phyloP scores from a whole-genome alignment of 306 rosid species.

The Inga oerstediana region DNA sequence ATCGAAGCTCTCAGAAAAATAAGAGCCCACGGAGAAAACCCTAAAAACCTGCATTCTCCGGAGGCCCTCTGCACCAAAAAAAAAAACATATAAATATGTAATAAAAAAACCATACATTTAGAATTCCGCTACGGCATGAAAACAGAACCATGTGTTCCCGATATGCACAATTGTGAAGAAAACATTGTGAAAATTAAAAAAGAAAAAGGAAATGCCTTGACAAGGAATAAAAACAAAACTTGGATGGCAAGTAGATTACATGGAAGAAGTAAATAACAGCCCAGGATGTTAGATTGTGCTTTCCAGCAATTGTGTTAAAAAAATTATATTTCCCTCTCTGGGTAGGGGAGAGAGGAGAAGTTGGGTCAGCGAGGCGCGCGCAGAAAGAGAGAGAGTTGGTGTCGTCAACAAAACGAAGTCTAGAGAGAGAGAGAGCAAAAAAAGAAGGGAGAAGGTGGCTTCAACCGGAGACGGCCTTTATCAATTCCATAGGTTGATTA shows the following conservation, averaged over 20 bases:
- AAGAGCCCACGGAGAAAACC: constrained; percentile 52
- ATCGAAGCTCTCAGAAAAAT: constrained; percentile 37
- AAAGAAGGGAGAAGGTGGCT: not conserved
- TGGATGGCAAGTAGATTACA: constrained; percentile 40
- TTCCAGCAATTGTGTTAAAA: constrained; percentile 21
- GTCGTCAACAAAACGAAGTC: constrained; percentile 42
- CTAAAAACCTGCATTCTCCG: constrained; percentile 59
- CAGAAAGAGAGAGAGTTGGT: constrained; percentile 44
- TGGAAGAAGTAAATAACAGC: constrained; percentile 40
- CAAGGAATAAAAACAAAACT: constrained; percentile 4
- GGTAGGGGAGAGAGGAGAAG: constrained; percentile 35
- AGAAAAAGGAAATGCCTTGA: not conserved
- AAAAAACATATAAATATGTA: not conserved
- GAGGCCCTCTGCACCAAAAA: constrained; percentile 47
- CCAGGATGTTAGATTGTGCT: constrained; percentile 29
- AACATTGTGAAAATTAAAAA: constrained; percentile 25
- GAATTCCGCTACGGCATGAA: constrained; percentile 50
- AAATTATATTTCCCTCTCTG: constrained; percentile 16
- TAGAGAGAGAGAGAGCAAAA: constrained; percentile 8
- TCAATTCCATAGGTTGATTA: constrained; percentile 24
- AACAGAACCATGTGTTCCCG: constrained; percentile 26
- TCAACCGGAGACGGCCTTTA: constrained; percentile 27
- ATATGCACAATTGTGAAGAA: not conserved
- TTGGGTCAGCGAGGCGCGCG: constrained; percentile 59
- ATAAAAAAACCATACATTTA: constrained; percentile 48